phyloP scores from a whole-genome alignment of 2,329 filamentous ascomycete species.

The Neofusicoccum sp. region DNA sequence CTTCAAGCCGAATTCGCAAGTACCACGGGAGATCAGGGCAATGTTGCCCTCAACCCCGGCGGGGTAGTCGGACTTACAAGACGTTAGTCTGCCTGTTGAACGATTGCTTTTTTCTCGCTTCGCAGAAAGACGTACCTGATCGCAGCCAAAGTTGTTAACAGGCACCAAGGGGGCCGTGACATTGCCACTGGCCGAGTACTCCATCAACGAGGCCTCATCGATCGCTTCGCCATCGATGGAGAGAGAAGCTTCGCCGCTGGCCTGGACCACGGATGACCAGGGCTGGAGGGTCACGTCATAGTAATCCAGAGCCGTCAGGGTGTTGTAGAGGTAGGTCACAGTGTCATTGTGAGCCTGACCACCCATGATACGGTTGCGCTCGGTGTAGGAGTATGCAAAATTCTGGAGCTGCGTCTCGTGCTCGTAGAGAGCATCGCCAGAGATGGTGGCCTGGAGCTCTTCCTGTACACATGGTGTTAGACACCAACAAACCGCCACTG shows the following conservation, averaged over 20 bases:
- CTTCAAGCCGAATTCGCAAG: slow-evolving; percentile 67
- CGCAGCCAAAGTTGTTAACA: slow-evolving; percentile 33
- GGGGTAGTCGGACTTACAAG: slow-evolving; percentile 54
- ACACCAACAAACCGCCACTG: not conserved
- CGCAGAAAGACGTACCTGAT: slow-evolving; percentile 23
- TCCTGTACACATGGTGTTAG: slow-evolving; percentile 24
- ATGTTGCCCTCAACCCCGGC: slow-evolving; percentile 58
- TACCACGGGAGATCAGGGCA: slow-evolving; percentile 65
- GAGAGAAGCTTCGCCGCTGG: slow-evolving; percentile 25
- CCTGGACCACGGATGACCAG: slow-evolving; percentile 26
- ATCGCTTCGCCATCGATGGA: slow-evolving; percentile 24
- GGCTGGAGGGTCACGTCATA: slow-evolving; percentile 37
- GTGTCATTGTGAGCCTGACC: slow-evolving; percentile 40
- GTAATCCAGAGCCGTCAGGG: slow-evolving; percentile 36
- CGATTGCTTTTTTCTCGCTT: not conserved
- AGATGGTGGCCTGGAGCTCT: slow-evolving; percentile 34
- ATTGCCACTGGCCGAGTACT: slow-evolving; percentile 29
- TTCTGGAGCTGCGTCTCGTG: slow-evolving; percentile 35
- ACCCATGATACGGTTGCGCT: slow-evolving; percentile 39
- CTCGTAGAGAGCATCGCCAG: slow-evolving; percentile 27
- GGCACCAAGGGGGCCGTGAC: slow-evolving; percentile 28
- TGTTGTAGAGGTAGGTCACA: slow-evolving; percentile 36
- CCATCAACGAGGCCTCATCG: slow-evolving; percentile 21
- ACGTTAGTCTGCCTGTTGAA: not conserved
- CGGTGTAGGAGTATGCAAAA: slow-evolving; percentile 38